Conservation (phyloP, 164 flowering plant genomes). For the Annona squamosa region DNA sequence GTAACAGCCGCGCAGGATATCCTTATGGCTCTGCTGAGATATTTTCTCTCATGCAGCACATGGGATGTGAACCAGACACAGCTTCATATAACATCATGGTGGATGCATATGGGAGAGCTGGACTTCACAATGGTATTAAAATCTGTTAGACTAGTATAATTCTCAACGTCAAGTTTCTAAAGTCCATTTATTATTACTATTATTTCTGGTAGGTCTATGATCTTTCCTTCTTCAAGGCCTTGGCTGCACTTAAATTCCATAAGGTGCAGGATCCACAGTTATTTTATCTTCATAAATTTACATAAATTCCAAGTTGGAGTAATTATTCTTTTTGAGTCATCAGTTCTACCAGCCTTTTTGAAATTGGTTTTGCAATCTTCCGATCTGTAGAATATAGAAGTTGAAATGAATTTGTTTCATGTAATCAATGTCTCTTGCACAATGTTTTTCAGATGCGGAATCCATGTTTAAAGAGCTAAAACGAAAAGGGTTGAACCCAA, state of each 20-base stretch:
- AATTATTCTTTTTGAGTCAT: too few relatives aligned
- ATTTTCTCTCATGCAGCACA: slow-evolving; percentile 88
- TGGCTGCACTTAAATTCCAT: not conserved
- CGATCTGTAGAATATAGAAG: not conserved
- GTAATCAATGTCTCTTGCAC: not conserved
- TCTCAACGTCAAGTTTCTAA: not conserved
- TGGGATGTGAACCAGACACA: slow-evolving; percentile 95
- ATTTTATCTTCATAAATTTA: too few relatives aligned
- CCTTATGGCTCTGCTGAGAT: slow-evolving; percentile 82
- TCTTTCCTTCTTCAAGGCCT: not conserved
- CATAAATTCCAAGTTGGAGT: too few relatives aligned
- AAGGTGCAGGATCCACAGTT: not conserved
- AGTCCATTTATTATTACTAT: not conserved
- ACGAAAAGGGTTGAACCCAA: slow-evolving; percentile 59
- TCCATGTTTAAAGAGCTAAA: slow-evolving; percentile 66
- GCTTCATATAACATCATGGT: slow-evolving; percentile 93
- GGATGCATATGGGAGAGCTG: slow-evolving; percentile 94
- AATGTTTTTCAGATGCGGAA: slow-evolving; percentile 45
- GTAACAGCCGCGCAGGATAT: slow-evolving; percentile 59
- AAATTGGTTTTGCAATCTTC: too few relatives aligned
- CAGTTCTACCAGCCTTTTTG: too few relatives aligned
- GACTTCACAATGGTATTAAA: slow-evolving; percentile 61
- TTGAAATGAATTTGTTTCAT: not conserved
- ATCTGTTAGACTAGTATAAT: not conserved
- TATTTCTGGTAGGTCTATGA: not conserved